These are phyloP conservation scores for Boletus bicolor DNA, from an alignment of 768 basidiomycete genomes.

Conservation along the genomic window DNA sequence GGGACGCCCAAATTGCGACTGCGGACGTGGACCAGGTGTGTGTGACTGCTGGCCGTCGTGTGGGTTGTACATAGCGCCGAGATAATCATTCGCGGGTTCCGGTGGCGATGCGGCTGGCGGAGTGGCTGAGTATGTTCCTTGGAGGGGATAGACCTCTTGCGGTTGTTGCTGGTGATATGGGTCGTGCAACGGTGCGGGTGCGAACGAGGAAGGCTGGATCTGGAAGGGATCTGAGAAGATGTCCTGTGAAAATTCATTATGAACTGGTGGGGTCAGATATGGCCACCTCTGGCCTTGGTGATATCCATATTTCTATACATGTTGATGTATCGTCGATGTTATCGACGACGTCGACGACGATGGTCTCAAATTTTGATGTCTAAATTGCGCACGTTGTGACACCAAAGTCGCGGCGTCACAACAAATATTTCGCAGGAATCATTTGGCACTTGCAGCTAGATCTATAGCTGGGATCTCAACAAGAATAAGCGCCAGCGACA, in stretches of 20 bases:
- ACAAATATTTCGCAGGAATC: too few relatives aligned
- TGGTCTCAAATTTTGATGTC: too few relatives aligned
- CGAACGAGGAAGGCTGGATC: conserved; percentile 16
- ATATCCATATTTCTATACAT: too few relatives aligned
- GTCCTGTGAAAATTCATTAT: background rate
- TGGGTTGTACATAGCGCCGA: conserved; percentile 20
- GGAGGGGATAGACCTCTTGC: conserved; percentile 17
- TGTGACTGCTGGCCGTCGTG: conserved; percentile 18
- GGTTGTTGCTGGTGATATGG: conserved; percentile 24
- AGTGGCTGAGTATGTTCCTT: conserved; percentile 21
- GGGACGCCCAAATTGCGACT: conserved; percentile 21
- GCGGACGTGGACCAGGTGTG: conserved; percentile 24
- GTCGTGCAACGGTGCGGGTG: conserved; percentile 18
- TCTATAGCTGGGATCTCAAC: too few relatives aligned
- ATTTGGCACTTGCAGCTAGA: too few relatives aligned
- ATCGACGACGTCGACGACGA: too few relatives aligned
- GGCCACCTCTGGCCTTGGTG: too few relatives aligned
- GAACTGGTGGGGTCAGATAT: too few relatives aligned
- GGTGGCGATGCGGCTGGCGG: conserved; percentile 21
- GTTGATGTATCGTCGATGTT: too few relatives aligned
- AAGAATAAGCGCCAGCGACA: too few relatives aligned
- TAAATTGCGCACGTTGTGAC: too few relatives aligned
- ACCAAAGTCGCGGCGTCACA: too few relatives aligned
- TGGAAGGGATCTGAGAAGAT: conserved; percentile 41
- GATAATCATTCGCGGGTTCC: conserved; percentile 13